Evolutionary conservation across 2,329 filamentous ascomycete genomes (phyloP), one percentile per base, ranked within the genome.

Genomic region (Fusarium buxicola): DNA sequence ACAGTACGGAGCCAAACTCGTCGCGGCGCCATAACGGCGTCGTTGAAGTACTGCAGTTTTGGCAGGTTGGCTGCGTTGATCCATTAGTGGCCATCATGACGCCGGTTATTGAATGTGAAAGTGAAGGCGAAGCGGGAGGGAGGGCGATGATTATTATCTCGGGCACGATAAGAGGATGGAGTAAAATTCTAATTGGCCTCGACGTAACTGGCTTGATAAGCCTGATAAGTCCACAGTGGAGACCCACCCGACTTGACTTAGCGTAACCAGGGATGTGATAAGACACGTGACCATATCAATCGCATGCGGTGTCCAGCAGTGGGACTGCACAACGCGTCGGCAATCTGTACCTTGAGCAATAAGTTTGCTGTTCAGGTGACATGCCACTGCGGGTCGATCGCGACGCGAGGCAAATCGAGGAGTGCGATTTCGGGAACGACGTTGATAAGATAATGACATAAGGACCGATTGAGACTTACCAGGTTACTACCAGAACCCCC

Each of bases 11-110:
- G 68, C 95, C 95, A 72, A 90, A 88, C 81, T 99, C 95, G 84
- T 99, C 95, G 81, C 95, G 90, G 72, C 95, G 92, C 95, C 95
- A 99, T 75, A 99, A 82, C 36, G 95, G 95, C 40, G 95, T 99
- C 48, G 94, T 98, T 36, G 92, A 96, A 39, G 95, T 99, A 65
- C 88, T 87, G 80, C 95, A 99, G 77, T 99, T 99, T 77, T 96
- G 92, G 78, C 95, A 99, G 68, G 94, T 92, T 65, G 94, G 94
- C 93, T 98, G 90, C 81, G 88, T 84, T 54, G 82, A 80, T 81
- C 87, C 83, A 78, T 86, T 81, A 76, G 84, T 83, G 63, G 82
- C 81, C 82, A 84, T 79, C 76, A 79, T 80, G 56, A 69, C 76
- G 69, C 62, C 72, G 61, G 75, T 76, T 76, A 72, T 71, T 74